Evolutionary conservation across 306 rosid species (phyloP).

Genomic region (Potentilla sterilis): DNA sequence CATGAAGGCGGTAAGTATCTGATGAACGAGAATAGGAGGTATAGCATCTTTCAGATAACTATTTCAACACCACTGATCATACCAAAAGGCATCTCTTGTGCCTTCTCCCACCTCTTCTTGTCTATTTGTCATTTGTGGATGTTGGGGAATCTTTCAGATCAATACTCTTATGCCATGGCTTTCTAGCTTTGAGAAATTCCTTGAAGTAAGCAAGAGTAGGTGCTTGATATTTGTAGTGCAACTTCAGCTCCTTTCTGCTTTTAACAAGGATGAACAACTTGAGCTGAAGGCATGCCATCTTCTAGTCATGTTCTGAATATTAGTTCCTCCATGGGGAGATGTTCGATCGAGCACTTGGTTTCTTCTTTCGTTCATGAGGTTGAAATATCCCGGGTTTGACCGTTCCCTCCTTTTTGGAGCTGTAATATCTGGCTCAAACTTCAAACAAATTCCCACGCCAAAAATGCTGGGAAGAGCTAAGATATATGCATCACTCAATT

Average conservation of each 20-base stretch:
- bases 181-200: not conserved
- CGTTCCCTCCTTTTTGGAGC: slow-evolving; percentile 53
- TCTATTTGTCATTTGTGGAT: not conserved
- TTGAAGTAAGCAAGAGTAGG: not conserved
- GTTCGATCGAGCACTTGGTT: slow-evolving; percentile 76
- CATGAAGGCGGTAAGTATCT: not conserved
- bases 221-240: not conserved
- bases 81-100: not conserved
- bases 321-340: slow-evolving; percentile 81
- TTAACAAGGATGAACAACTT: slow-evolving; percentile 78
- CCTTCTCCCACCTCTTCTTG: not conserved
- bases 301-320: slow-evolving; percentile 81
- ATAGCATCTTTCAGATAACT: not conserved
- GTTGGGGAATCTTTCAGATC: not conserved
- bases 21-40: not conserved
- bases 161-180: not conserved
- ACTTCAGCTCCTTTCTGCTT: not conserved
- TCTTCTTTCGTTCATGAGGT: slow-evolving; percentile 2
- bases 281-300: slow-evolving; percentile 76
- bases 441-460: slow-evolving; percentile 87
- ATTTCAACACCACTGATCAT: not conserved
- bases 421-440: slow-evolving; percentile 61
- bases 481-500: slow-evolving; percentile 57
- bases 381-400: slow-evolving; percentile 12
- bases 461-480: slow-evolving; percentile 79